Percentiles rank a stretch among this genome's conserved stretches.
Evolutionary conservation across 2,329 filamentous ascomycete genomes (phyloP).

Genomic region (Colletotrichum eremochloae): DNA sequence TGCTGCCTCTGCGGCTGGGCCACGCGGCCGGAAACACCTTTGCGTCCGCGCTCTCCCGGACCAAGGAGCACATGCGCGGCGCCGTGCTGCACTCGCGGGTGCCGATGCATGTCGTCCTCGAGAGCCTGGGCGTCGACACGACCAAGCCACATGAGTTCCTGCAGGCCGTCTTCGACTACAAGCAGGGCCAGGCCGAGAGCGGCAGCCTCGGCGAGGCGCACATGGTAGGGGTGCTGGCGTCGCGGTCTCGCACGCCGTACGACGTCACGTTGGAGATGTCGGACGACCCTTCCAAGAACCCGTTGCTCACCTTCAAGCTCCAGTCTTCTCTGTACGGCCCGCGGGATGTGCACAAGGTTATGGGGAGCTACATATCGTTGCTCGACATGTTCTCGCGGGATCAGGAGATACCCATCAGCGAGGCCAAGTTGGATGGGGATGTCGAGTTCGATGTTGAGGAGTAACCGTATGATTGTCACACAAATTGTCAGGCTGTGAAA

Average conservation of each 20-base stretch:
- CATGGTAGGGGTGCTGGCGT: not conserved
- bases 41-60: not conserved
- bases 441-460: not conserved
- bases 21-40: constrained; percentile 2
- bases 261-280: constrained; percentile 14
- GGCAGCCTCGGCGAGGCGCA: not conserved
- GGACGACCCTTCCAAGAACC: constrained; percentile 8
- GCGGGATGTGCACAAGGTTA: not conserved
- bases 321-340: not conserved
- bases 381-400: not conserved
- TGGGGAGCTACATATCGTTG: not conserved
- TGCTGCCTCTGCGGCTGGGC: constrained; percentile 59
- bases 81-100: not conserved
- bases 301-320: constrained; percentile 14
- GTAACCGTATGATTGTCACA: not conserved
- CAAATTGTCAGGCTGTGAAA: too few relatives aligned
- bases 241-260: constrained; percentile 5
- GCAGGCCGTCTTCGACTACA: constrained; percentile 24
- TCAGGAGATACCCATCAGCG: not conserved
- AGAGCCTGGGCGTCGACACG: not conserved
- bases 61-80: not conserved
- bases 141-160: not conserved
- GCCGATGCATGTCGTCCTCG: constrained; percentile 2
- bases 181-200: constrained; percentile 11
- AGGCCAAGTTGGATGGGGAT: not conserved